Evolutionary conservation across 768 basidiomycete species (phyloP), one percentile per base, ranked within the genome.

Genomic region (Dacryopinax primogenitus): DNA sequence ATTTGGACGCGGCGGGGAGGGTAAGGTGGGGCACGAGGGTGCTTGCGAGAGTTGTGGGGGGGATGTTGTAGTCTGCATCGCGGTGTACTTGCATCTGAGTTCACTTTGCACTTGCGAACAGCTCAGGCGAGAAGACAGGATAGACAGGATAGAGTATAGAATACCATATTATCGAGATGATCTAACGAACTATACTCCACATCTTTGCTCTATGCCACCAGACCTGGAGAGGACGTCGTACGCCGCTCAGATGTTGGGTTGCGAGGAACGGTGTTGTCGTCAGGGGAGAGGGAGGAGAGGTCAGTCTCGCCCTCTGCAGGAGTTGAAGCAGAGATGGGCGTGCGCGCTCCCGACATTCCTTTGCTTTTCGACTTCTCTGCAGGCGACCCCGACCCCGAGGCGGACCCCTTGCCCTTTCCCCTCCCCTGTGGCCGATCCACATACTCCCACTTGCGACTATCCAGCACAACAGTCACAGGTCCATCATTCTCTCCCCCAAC

Each of bases 1-100:
- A 79, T 0, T 91, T 88, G 88, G 77, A 78, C 69, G 86, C 86
- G 1, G 78, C 70, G 11, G 79, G 88, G 65, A 76, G 75, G 21
- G 85, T 90, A 34, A 78, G 85, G 35, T 77, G 79, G 71, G 80
- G 83, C 70, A 90, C 87, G 23, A 86, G 81, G 70, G 74, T 79
- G 0, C 78, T 90, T 65, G 84, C 85, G 39, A 77, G 80, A 68
- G 72, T 87, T 30, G 82, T 89, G 28, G 83, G 83, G 64, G 84
- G 85, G 23, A 88, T 88, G 85, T 74, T 90, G 44, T 89, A 37
- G 41, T 7, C 7, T 44, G 41, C 41, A 9, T 37, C 11, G 11
- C 18, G 9, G 36, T 37, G 9, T 37, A 18, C 36, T 37, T 37
- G 36, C 36, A 9, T 37, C 11, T 18, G 36, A 9, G 36, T 9